These are phyloP conservation scores for Fusarium anguioides DNA, from an alignment of 2,329 filamentous ascomycete genomes.

Conservation along the genomic window DNA sequence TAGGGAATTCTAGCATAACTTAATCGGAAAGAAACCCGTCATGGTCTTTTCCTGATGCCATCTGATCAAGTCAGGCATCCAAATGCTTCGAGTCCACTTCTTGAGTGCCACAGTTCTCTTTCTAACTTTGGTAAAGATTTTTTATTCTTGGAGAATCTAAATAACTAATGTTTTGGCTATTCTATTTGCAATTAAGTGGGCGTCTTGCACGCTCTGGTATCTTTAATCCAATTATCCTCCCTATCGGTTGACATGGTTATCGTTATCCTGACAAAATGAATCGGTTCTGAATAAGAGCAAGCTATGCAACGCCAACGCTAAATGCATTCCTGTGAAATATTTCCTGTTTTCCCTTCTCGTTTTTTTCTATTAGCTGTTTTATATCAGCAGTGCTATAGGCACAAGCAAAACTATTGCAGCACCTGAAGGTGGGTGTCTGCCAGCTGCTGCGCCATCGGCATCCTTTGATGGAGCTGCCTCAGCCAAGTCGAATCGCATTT, in stretches of 20 bases:
- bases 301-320: conserved; percentile 27
- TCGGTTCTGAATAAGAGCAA: not conserved
- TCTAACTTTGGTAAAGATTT: not conserved
- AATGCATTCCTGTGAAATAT: conserved; percentile 6
- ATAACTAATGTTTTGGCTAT: not conserved
- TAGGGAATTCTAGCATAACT: not conserved
- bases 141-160: not conserved
- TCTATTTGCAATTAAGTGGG: conserved; percentile 3
- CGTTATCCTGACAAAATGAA: conserved; percentile 22
- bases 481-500: conserved; percentile 9
- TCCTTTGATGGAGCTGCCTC: conserved; percentile 19
- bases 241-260: conserved; percentile 10
- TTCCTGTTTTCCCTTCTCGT: not conserved
- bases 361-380: not conserved
- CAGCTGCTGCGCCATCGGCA: conserved; percentile 6
- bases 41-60: not conserved
- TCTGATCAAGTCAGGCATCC: not conserved
- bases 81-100: not conserved
- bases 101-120: no score
- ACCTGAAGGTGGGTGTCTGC: conserved; percentile 7
- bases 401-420: conserved; percentile 21
- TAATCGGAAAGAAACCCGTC: not conserved
- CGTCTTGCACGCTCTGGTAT: conserved; percentile 5
- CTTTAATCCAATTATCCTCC: not conserved
- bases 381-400: conserved; percentile 31